Evolutionary conservation across 2,329 filamentous ascomycete genomes (phyloP), one percentile per base, ranked within the genome.

Genomic region (Colletotrichum lentis): DNA sequence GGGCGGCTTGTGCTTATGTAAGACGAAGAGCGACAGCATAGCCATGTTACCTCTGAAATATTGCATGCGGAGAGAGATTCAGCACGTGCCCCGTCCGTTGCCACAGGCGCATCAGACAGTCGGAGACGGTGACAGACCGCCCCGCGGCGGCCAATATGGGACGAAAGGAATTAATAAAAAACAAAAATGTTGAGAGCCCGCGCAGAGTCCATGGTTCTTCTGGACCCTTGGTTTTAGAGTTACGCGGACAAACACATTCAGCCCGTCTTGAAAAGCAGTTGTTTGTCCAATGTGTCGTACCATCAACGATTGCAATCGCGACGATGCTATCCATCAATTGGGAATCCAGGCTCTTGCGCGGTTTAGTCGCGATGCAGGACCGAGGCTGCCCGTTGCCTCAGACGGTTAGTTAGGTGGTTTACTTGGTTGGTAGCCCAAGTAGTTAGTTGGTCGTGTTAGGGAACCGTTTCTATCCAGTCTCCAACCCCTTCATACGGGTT

Each of bases 121-220:
- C 56, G 31, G 44, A 22, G 20, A 49, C 31, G 43, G 56, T 59
- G 56, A 59, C 56, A 59, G 56, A 49, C 56, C 56, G 56, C 43
- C 54, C 44, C 35, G n/a, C n/a, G 16, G n/a, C n/a, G 12, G n/a
- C n/a, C n/a, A 35, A 60, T 22, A 60, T 60, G 57, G 47, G 57
- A 60, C 12, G 46, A 52, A n/a, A 20, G 31, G 8, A 35, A 53
- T 35, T 10, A 35, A 35, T 7, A 20, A 53, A 37, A 20, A n/a
- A 52, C 39, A 59, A 50, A 60, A 41, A 27, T 60, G 57, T 60
- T 60, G 57, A 52, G 56, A 50, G 46, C 18, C 20, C 31, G 41
- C 50, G 46, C 46, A 20, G 31, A 53, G 35, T 10, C 31, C 35
- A 31, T 31, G 52, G 39, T n/a, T 35, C 18, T 20, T 7, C 6